Evolutionary conservation across 805 yeast genomes (phyloP).

Genomic region (Vanderwaltozyma polyspora): DNA sequence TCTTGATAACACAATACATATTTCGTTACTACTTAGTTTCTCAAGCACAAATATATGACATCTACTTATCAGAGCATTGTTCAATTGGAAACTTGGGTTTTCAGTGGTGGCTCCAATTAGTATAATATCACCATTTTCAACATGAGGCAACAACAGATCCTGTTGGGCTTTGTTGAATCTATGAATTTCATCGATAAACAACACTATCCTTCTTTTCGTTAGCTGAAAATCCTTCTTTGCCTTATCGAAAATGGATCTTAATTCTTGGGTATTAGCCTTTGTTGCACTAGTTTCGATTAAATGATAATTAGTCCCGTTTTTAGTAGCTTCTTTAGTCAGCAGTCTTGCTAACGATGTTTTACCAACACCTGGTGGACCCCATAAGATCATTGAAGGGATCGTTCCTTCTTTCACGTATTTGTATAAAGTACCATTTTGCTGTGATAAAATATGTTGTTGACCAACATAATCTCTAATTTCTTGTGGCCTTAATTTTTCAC

Average conservation of each 20-base stretch:
- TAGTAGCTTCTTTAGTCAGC: conserved; percentile 22
- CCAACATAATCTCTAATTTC: conserved; percentile 67
- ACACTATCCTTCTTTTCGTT: conserved; percentile 46
- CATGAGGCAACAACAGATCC: conserved; percentile 71
- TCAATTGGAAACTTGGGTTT: conserved; percentile 75
- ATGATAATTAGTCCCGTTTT: conserved; percentile 21
- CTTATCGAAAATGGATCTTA: conserved; percentile 46
- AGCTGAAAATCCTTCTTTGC: conserved; percentile 28
- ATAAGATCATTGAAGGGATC: conserved; percentile 75
- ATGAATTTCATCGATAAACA: conserved; percentile 90
- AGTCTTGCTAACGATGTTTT: conserved; percentile 79
- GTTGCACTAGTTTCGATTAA: conserved; percentile 84
- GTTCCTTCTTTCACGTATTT: conserved; percentile 51
- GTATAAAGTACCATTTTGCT: conserved; percentile 46
- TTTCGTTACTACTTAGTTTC: conserved; percentile 39
- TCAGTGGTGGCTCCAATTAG: conserved; percentile 97
- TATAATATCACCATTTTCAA: conserved; percentile 72
- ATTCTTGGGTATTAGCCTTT: conserved; percentile 42
- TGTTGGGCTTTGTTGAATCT: conserved; percentile 80
- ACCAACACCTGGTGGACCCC: conserved; percentile 94
- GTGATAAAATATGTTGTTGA: conserved; percentile 65
- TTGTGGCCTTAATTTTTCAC: conserved; percentile 76
- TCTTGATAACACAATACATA: conserved; percentile 40
- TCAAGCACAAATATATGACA: conserved; percentile 69
- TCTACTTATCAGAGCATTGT: conserved; percentile 73